Evolutionary conservation across 805 yeast species (phyloP), one percentile per base, ranked within the genome.

Genomic region (Candida ponderosae): DNA sequence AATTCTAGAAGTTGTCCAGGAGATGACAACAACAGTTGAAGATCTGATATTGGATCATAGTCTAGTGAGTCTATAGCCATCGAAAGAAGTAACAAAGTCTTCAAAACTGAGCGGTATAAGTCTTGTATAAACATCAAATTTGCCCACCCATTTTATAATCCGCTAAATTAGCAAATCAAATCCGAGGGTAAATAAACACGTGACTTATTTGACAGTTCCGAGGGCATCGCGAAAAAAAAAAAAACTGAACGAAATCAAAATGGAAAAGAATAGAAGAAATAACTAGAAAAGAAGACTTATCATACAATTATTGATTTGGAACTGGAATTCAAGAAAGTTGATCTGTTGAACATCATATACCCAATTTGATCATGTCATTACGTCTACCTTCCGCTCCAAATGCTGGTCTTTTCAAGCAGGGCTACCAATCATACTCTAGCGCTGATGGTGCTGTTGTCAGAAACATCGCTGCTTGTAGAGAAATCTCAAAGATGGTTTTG

Each of bases 391-490:
- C 77, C 49, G 95, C 94, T 35, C 97, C 97, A 32, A 84, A 85
- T 47, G 74, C 95, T 29, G 96, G 96, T 39, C 75, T 93, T 35
- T 93, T 93, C 70, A 93, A 93, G 59, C 95, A 86, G 58, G 98
- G 98, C 17, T 90, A 89, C 65, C 87, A 82, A 55, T 75, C 87
- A 26, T 81, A 85, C 54, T 72, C 83, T 33, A 81, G 81, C 57
- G 88, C 87, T 23, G 98, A 93, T 64, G 98, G 98, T 37, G 97
- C 96, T 35, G 84, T 90, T 40, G 74, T 76, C 51, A 78, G 96
- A 55, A 93, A 94, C 58, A 88, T 93, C 51, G 84, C 83, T 52
- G 98, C 98, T 2, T 87, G 93, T 43, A 77, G 95, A 51, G 97
- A 93, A 61, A 83, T 93, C 62, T 77, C 95, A 44, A 75, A 80